Conservation (phyloP, 2,329 filamentous ascomycete species). For the Sordariomycetes sp. region DNA sequence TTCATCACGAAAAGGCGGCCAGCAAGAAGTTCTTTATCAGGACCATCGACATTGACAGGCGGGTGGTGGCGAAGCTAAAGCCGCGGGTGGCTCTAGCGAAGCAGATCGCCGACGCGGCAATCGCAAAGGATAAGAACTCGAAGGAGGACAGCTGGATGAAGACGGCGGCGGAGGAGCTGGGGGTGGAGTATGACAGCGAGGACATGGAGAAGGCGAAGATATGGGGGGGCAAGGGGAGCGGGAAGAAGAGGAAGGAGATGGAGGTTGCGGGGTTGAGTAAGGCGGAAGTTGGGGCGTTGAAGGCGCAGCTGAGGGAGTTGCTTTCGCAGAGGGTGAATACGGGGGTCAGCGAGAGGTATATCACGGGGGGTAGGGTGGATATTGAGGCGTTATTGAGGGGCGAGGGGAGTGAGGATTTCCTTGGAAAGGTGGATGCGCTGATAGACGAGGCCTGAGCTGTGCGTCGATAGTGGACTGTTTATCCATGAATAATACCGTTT, state of each 20-base stretch:
- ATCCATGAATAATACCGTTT: not conserved
- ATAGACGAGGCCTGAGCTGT: slow-evolving; percentile 16
- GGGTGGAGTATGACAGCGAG: slow-evolving; percentile 85
- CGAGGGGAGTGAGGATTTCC: slow-evolving; percentile 51
- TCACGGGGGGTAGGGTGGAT: slow-evolving; percentile 76
- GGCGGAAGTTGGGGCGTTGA: slow-evolving; percentile 55
- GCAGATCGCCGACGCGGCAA: slow-evolving; percentile 65
- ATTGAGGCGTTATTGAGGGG: slow-evolving; percentile 55
- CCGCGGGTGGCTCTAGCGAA: slow-evolving; percentile 73
- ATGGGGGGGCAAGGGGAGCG: slow-evolving; percentile 55
- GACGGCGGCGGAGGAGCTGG: slow-evolving; percentile 78
- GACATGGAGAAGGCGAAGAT: slow-evolving; percentile 63
- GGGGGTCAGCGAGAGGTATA: slow-evolving; percentile 76
- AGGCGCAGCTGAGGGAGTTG: slow-evolving; percentile 58
- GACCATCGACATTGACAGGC: slow-evolving; percentile 72
- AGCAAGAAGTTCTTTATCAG: slow-evolving; percentile 56
- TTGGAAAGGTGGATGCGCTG: slow-evolving; percentile 36
- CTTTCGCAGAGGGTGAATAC: slow-evolving; percentile 66
- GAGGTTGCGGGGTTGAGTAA: slow-evolving; percentile 56
- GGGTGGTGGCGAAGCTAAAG: slow-evolving; percentile 62
- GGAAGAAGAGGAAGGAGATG: slow-evolving; percentile 62
- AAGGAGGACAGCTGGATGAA: slow-evolving; percentile 78
- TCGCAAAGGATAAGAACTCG: slow-evolving; percentile 78
- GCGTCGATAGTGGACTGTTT: not conserved
- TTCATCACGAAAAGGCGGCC: slow-evolving; percentile 52